Conservation (phyloP, 2,329 filamentous ascomycete genomes). For the Penicillium sp. region DNA sequence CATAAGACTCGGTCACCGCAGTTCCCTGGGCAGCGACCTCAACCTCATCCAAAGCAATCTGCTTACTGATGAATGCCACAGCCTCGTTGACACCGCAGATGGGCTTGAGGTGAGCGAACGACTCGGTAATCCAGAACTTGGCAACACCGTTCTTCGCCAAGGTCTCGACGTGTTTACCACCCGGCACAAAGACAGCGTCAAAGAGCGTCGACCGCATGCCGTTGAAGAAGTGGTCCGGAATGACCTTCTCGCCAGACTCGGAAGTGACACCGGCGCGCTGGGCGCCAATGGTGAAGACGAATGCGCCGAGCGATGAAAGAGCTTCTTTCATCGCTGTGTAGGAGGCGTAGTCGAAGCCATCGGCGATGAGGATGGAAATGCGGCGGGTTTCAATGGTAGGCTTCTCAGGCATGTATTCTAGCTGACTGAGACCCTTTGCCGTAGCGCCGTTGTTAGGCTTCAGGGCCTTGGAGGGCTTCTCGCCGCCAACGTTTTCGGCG, state of each 20-base stretch:
- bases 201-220: slow-evolving; percentile 76
- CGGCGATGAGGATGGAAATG: slow-evolving; percentile 72
- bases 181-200: slow-evolving; percentile 74
- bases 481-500: slow-evolving; percentile 69
- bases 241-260: slow-evolving; percentile 57
- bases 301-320: slow-evolving; percentile 59
- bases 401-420: slow-evolving; percentile 61
- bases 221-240: slow-evolving; percentile 75
- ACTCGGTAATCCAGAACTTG: slow-evolving; percentile 73
- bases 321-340: slow-evolving; percentile 66
- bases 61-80: slow-evolving; percentile 30
- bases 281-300: slow-evolving; percentile 70
- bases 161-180: slow-evolving; percentile 61
- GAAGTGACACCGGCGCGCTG: slow-evolving; percentile 65
- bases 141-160: slow-evolving; percentile 70
- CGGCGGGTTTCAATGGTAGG: slow-evolving; percentile 69
- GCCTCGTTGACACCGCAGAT: slow-evolving; percentile 65
- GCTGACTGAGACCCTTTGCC: slow-evolving; percentile 61
- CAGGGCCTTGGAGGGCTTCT: slow-evolving; percentile 53
- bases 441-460: slow-evolving; percentile 66
- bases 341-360: slow-evolving; percentile 68
- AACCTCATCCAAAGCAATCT: slow-evolving; percentile 29
- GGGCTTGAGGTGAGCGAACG: slow-evolving; percentile 77
- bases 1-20: slow-evolving; percentile 31
- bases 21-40: slow-evolving; percentile 21